Base-by-base conservation (phyloP, 2,329 filamentous ascomycete species). In the Tolypocladium tropicale region DNA sequence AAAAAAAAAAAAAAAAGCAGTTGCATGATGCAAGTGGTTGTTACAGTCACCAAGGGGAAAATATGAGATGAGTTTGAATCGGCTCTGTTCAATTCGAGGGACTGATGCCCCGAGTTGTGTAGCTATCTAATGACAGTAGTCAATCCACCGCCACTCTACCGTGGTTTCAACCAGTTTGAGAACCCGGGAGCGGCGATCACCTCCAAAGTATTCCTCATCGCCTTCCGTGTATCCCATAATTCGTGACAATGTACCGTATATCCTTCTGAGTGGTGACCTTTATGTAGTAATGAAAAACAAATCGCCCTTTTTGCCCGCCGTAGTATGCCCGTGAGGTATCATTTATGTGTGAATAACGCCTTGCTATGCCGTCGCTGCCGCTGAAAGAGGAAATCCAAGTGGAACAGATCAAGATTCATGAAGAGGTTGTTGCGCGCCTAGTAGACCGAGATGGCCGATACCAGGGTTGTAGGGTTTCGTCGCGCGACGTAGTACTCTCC, bases 381-480 rank as follows among this genome's bases (percentile, higher is more conserved):
- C 46, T 56, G 55, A 55, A 56, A 55, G 43, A 57, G 55, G 55
- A 54, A 53, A 39, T 55, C 52, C 53, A 46, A 54, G 52, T 56
- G 54, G 49, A 53, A 48, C 52, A 39, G 41, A 18, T 33, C 11
- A 43, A 46, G 48, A 55, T 51, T 54, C 32, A 25, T 21, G 14
- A 43, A 37, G 30, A 30, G 4, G 16, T 3, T 25, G 16, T 3
- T 25, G 33, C 48, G n/a, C 36, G 43, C 55, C 56, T 76, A 84
- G 71, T 82, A 83, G 62, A 82, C 79, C 61, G 78, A 77, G 71
- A 83, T 81, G 66, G 78, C 70, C 55, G 79, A 76, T 59, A 81
- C 75, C 60, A 83, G 64, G 59, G 78, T 72, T 58, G 75, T 70
- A 25, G 79, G 72, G 63, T 76, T 80, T 63, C 77, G 74, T 48